Percentiles rank a stretch among this genome's conserved stretches.
Evolutionary conservation across 2,329 filamentous ascomycete species (phyloP).

Genomic region (Stromatinia cepivora): DNA sequence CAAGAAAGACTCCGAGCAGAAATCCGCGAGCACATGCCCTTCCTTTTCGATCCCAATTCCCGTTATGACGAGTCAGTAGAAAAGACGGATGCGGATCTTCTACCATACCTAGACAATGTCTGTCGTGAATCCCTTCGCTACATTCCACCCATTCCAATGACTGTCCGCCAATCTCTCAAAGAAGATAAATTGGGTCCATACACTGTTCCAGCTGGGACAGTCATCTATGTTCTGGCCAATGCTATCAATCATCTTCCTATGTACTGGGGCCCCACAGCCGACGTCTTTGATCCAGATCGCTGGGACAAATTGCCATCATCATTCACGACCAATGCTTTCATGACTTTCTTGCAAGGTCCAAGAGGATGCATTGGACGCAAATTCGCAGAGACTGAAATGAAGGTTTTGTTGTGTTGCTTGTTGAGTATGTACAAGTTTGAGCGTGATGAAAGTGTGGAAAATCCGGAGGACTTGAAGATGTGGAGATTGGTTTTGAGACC

Average conservation of each 20-base stretch:
- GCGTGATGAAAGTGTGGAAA: conserved; percentile 42
- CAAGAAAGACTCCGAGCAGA: conserved; percentile 10
- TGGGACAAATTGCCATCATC: conserved; percentile 45
- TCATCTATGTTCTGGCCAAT: conserved; percentile 47
- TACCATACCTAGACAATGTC: conserved; percentile 49
- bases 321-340: conserved; percentile 36
- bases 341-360: conserved; percentile 39
- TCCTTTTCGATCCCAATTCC: conserved; percentile 42
- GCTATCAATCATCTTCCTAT: conserved; percentile 45
- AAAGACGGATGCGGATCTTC: conserved; percentile 43
- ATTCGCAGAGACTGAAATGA: conserved; percentile 44
- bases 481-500: conserved; percentile 50
- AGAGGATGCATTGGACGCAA: conserved; percentile 42
- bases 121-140: conserved; percentile 49
- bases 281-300: conserved; percentile 47
- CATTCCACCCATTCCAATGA: conserved; percentile 45
- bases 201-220: conserved; percentile 46
- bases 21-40: conserved; percentile 17
- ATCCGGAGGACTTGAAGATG: conserved; percentile 51
- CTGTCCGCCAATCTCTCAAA: conserved; percentile 42
- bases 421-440: conserved; percentile 42
- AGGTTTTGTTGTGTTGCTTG: conserved; percentile 40
- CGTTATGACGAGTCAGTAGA: conserved; percentile 40
- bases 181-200: conserved; percentile 46
- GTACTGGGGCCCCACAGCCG: conserved; percentile 46